These are phyloP conservation scores for Kodamaea kakaduensis DNA, from an alignment of 805 yeast species.

Conservation along the genomic window DNA sequence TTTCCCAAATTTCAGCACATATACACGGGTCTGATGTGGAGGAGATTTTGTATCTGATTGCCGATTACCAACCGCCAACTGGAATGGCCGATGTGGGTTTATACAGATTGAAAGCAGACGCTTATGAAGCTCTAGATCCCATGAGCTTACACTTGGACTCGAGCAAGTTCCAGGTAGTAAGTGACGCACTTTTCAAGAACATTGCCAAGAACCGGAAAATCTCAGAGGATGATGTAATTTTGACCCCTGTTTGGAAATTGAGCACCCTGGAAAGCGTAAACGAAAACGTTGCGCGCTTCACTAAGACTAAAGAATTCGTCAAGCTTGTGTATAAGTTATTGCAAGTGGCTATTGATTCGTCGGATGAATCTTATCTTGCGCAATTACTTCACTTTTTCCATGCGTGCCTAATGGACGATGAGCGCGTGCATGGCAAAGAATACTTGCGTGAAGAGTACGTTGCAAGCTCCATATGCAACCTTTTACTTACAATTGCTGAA, in stretches of 20 bases:
- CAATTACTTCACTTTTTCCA: conserved; percentile 66
- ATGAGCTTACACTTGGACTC: conserved; percentile 45
- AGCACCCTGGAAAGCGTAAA: conserved; percentile 33
- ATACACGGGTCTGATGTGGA: conserved; percentile 29
- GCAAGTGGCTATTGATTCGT: conserved; percentile 46
- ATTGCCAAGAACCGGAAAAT: conserved; percentile 36
- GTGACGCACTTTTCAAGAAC: conserved; percentile 42
- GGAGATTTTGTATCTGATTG: conserved; percentile 53
- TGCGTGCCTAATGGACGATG: conserved; percentile 56
- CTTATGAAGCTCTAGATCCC: conserved; percentile 59
- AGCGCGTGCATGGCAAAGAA: conserved; percentile 32
- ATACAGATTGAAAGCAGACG: conserved; percentile 61
- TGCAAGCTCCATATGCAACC: conserved; percentile 54
- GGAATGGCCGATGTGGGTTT: conserved; percentile 56
- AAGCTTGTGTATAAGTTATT: conserved; percentile 57
- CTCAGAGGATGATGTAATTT: conserved; percentile 40
- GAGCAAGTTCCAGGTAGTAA: conserved; percentile 49
- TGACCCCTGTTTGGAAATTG: conserved; percentile 42
- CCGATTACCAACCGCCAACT: conserved; percentile 61
- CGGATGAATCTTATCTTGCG: conserved; percentile 53
- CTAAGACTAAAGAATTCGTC: conserved; percentile 51
- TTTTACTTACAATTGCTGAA: conserved; percentile 49
- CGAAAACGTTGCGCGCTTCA: conserved; percentile 42
- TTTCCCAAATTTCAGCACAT: conserved; percentile 41
- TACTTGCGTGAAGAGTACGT: conserved; percentile 44